Evolutionary conservation across 768 basidiomycete species (phyloP).

Genomic region (Calocybe gangraenosa): DNA sequence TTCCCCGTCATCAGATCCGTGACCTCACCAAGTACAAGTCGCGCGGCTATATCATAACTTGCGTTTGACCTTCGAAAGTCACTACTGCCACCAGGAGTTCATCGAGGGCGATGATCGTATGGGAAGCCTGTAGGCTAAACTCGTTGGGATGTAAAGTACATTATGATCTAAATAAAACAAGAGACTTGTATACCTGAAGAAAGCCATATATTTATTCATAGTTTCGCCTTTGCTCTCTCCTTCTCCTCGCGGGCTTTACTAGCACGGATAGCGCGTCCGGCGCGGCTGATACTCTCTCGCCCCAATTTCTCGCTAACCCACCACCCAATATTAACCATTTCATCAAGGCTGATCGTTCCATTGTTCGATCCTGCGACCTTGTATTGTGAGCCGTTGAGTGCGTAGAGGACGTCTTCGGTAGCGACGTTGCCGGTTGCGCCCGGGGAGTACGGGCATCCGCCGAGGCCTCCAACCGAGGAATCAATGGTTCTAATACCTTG

Average conservation of each 20-base stretch:
- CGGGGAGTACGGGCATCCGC: conserved; percentile 95
- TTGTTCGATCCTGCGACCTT: conserved; percentile 39
- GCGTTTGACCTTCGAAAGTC: too few relatives aligned
- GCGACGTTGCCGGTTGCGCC: conserved; percentile 95
- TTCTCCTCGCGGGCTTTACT: conserved; percentile 19
- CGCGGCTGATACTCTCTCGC: conserved; percentile 69
- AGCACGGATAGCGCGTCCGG: conserved; percentile 67
- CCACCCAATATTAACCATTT: conserved; percentile 69
- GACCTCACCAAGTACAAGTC: too few relatives aligned
- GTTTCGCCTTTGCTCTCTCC: not conserved
- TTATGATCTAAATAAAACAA: too few relatives aligned
- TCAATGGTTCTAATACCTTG: conserved; percentile 81
- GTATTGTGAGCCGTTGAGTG: conserved; percentile 62
- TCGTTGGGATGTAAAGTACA: too few relatives aligned
- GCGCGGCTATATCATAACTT: too few relatives aligned
- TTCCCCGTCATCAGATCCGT: too few relatives aligned
- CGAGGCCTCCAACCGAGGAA: conserved; percentile 82
- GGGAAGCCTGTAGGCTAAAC: too few relatives aligned
- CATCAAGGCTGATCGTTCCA: conserved; percentile 54
- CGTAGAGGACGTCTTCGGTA: conserved; percentile 89
- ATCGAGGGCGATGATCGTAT: too few relatives aligned
- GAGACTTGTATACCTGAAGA: too few relatives aligned
- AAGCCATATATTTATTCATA: too few relatives aligned
- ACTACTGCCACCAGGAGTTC: too few relatives aligned
- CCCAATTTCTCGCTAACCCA: conserved; percentile 77